Base-by-base conservation (phyloP, 2,329 filamentous ascomycete species). In the Penicillium sp. region DNA sequence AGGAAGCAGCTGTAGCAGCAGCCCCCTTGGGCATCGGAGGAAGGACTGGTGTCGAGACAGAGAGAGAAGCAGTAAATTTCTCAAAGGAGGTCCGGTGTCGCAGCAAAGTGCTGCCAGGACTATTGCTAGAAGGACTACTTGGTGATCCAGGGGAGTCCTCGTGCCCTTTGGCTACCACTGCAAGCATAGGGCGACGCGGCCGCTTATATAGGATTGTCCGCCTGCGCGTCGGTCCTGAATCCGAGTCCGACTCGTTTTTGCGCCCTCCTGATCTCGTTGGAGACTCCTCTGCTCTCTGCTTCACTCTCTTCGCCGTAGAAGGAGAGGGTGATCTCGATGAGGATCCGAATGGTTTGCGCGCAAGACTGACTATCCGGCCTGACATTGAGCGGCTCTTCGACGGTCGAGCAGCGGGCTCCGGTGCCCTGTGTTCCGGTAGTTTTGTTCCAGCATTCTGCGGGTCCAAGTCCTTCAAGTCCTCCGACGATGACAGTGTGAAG, bases 281-380 rank as follows among this genome's bases (percentile, higher is more conserved):
- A 14, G 69, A 67, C 47, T 72, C 70, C 55, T 75, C 74, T n/a
- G 53, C 22, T 54, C 63, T 62, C 27, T 64, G 64, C 58, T 67
- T 69, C 29, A 68, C 54, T 47, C 64, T 61, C 55, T 73, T 73
- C 2, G 71, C 68, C 35, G 48, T 50, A 16, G 70, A 73, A 3
- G 79, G 79, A 21, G 80, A 81, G 8, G 79, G 76, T 4, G 80
- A 79, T 58, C 79, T 75, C 26, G 78, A 80, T 5, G 72, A 70
- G 10, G 75, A 74, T 44, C 68, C 72, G 80, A 80, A 84, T 53
- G 80, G 79, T 67, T 80, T 82, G 48, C 80, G 76, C 33, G 80
- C 79, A 52, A 84, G 72, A 46, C 73, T 80, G 48, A 77, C 78
- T 61, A 83, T 73, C 24, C 80, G 77, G 31, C 77, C 79, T n/a